Percentiles rank a stretch among this genome's conserved stretches.
phyloP scores from a whole-genome alignment of 129 eudicot genomes.

The Smallanthus sonchifolius region DNA sequence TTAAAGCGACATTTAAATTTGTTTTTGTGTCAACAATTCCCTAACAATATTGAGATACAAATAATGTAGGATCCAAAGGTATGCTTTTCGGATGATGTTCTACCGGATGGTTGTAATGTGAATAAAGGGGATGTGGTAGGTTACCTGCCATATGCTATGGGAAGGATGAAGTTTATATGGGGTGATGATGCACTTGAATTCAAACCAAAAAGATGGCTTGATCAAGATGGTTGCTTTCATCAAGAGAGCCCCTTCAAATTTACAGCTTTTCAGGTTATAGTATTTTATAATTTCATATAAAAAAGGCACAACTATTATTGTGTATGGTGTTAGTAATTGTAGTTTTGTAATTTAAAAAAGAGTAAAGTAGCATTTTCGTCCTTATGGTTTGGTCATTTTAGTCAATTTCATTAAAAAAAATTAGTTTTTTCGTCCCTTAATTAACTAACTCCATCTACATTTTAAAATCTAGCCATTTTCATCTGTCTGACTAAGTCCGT shows the following conservation, averaged over 20 bases:
- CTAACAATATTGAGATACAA: background rate
- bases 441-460: too few relatives aligned
- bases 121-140: conserved; percentile 56
- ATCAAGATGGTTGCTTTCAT: conserved; percentile 46
- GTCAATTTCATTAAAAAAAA: too few relatives aligned
- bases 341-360: too few relatives aligned
- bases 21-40: background rate
- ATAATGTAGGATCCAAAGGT: conserved; percentile 46
- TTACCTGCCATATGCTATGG: conserved; percentile 25
- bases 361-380: too few relatives aligned
- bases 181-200: conserved; percentile 64
- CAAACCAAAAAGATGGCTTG: conserved; percentile 72
- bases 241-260: conserved; percentile 65
- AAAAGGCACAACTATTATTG: background rate
- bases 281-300: background rate
- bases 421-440: too few relatives aligned
- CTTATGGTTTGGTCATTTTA: too few relatives aligned
- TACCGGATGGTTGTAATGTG: conserved; percentile 64
- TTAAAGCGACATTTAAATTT: background rate
- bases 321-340: too few relatives aligned
- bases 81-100: conserved; percentile 58
- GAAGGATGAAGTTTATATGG: conserved; percentile 15
- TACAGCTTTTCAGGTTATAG: conserved; percentile 62
- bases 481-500: too few relatives aligned
- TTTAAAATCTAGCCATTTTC: too few relatives aligned